phyloP scores from a whole-genome alignment of 2,329 filamentous ascomycete species.

The Dactylellina haptotyla region DNA sequence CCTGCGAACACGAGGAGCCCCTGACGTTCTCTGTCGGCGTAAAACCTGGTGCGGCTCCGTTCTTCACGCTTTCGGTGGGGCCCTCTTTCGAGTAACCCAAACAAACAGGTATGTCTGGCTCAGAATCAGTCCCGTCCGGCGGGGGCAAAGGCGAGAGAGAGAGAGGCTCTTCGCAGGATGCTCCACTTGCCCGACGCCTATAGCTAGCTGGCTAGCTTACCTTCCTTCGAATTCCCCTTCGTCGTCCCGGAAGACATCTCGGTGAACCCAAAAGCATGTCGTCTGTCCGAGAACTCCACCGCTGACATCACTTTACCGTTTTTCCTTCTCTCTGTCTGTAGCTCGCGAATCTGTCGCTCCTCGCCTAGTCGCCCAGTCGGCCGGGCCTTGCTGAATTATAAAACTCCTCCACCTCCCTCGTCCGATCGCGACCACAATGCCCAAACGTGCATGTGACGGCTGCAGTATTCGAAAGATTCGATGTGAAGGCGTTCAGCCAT shows the following conservation, averaged over 20 bases:
- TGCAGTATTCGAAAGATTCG: constrained; percentile 68
- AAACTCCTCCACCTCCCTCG: constrained; percentile 3
- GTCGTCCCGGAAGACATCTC: constrained; percentile 19
- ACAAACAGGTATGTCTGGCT: neutral
- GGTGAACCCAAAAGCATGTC: constrained; percentile 4
- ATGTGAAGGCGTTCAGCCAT: constrained; percentile 65
- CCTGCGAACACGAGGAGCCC: too few species aligned
- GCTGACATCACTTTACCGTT: constrained; percentile 33
- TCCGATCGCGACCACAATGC: constrained; percentile 55
- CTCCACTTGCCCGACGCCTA: neutral
- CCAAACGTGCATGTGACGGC: constrained; percentile 65
- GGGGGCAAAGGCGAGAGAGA: neutral
- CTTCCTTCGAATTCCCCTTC: neutral
- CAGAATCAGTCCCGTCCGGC: neutral
- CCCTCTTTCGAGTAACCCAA: too few species aligned
- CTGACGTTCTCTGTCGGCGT: too few species aligned
- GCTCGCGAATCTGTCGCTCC: constrained; percentile 25
- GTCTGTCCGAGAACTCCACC: constrained; percentile 23
- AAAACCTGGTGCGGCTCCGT: too few species aligned
- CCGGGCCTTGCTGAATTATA: constrained; percentile 16
- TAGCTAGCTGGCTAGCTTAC: too few species aligned
- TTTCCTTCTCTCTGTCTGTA: neutral
- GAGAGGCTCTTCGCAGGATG: neutral
- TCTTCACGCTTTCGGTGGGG: too few species aligned
- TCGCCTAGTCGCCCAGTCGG: neutral